Percentiles rank a stretch among this genome's conserved stretches.
phyloP scores from a whole-genome alignment of 805 yeast species.

The Saccharomycopsis fodiens region DNA sequence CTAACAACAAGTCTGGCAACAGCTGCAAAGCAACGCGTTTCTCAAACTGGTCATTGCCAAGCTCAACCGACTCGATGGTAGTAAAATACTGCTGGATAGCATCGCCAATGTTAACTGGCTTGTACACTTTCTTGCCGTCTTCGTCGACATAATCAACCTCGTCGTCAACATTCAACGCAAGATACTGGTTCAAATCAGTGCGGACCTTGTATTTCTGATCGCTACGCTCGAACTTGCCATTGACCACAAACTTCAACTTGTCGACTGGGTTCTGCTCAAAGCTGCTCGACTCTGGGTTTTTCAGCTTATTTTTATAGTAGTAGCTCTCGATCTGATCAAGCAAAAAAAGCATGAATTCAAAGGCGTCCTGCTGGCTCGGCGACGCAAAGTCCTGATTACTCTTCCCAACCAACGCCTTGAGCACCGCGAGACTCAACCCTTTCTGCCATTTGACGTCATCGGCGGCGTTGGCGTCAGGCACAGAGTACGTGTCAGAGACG shows the following conservation, averaged over 20 bases:
- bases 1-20: conserved; percentile 62
- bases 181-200: conserved; percentile 48
- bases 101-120: conserved; percentile 35
- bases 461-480: conserved; percentile 36
- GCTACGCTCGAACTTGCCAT: conserved; percentile 53
- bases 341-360: conserved; percentile 73
- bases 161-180: conserved; percentile 53
- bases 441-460: conserved; percentile 48
- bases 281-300: conserved; percentile 18
- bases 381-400: conserved; percentile 78
- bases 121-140: conserved; percentile 39
- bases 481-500: conserved; percentile 62
- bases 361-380: conserved; percentile 91
- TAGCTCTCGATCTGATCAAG: conserved; percentile 51
- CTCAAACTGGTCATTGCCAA: conserved; percentile 42
- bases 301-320: conserved; percentile 26
- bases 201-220: conserved; percentile 46
- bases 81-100: conserved; percentile 43
- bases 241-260: conserved; percentile 55
- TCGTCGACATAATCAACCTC: conserved; percentile 32
- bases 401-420: conserved; percentile 70
- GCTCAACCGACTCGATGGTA: conserved; percentile 51
- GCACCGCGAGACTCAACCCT: conserved; percentile 71
- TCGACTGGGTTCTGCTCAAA: conserved; percentile 37
- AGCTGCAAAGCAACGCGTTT: conserved; percentile 38